Conservation (phyloP, 805 yeast genomes). For the Metschnikowia shivogae region DNA sequence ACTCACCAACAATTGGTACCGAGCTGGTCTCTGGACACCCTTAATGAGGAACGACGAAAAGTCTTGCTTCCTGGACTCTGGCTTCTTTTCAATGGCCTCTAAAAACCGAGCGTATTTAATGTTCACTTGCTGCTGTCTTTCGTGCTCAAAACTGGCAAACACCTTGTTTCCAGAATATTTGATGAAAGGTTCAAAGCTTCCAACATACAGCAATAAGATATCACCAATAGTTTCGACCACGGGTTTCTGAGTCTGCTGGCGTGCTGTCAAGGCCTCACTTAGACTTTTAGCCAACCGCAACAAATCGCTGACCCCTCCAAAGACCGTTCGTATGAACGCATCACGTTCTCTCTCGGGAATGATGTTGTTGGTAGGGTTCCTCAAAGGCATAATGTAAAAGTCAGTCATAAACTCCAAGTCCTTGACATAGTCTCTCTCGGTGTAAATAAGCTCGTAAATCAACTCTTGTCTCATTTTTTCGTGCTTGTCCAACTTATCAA, state of each 20-base stretch:
- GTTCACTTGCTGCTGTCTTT: slow-evolving; percentile 86
- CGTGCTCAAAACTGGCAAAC: slow-evolving; percentile 92
- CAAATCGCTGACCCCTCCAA: slow-evolving; percentile 84
- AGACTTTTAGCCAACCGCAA: slow-evolving; percentile 77
- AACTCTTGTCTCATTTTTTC: slow-evolving; percentile 94
- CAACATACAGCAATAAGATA: slow-evolving; percentile 75
- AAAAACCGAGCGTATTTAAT: slow-evolving; percentile 90
- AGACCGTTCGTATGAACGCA: slow-evolving; percentile 85
- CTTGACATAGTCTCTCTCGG: slow-evolving; percentile 93
- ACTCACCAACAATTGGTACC: slow-evolving; percentile 80
- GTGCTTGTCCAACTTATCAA: slow-evolving; percentile 72
- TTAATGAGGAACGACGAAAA: slow-evolving; percentile 89
- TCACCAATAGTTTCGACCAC: slow-evolving; percentile 87
- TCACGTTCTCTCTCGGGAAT: slow-evolving; percentile 88
- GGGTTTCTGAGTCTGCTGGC: slow-evolving; percentile 78
- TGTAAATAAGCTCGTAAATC: slow-evolving; percentile 87
- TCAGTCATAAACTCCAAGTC: slow-evolving; percentile 91
- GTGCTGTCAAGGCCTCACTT: slow-evolving; percentile 82
- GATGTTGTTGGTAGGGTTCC: slow-evolving; percentile 67
- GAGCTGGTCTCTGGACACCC: slow-evolving; percentile 93
- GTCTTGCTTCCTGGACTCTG: slow-evolving; percentile 85
- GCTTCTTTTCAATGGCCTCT: slow-evolving; percentile 81
- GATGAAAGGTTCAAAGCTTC: slow-evolving; percentile 87
- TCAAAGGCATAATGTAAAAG: slow-evolving; percentile 86
- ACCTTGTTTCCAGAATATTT: slow-evolving; percentile 92